A percentile compares a stretch with the other conserved stretches of the same genome.
phyloP scores from a whole-genome alignment of 805 yeast species.

The Schizosaccharomyces octosporus region DNA sequence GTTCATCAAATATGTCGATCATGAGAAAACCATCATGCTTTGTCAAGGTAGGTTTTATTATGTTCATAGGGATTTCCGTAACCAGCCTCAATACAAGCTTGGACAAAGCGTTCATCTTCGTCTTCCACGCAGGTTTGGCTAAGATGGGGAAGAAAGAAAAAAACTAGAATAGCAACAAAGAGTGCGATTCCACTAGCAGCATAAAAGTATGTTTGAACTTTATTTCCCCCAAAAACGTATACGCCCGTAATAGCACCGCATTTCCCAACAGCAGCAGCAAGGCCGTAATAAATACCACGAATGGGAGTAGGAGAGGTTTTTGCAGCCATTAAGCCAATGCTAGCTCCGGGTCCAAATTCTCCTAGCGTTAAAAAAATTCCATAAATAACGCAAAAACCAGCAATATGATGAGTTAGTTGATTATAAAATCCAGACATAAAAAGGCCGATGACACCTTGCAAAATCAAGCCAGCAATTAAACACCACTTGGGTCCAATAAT shows the following conservation, averaged over 20 bases:
- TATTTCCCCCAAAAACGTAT: constrained; percentile 31
- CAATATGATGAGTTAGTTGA: constrained; percentile 33
- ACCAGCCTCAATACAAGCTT: neutral
- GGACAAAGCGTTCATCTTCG: constrained; percentile 28
- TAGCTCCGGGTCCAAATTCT: constrained; percentile 78
- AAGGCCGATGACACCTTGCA: constrained; percentile 61
- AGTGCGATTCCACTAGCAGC: neutral
- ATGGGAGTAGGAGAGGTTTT: constrained; percentile 69
- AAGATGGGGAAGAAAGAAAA: constrained; percentile 53
- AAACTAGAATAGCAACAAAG: constrained; percentile 18
- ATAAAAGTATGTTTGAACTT: neutral
- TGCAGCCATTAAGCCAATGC: constrained; percentile 66
- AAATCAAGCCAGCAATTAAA: constrained; percentile 35
- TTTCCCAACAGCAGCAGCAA: constrained; percentile 80
- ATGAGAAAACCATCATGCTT: too few species aligned
- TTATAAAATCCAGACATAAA: constrained; percentile 55
- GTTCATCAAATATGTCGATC: too few species aligned
- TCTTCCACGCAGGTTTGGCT: constrained; percentile 60
- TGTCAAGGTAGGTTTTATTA: neutral
- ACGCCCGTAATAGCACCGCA: constrained; percentile 84
- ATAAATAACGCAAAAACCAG: constrained; percentile 59
- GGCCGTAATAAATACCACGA: constrained; percentile 75
- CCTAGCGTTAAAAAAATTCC: constrained; percentile 76
- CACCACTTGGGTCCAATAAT: constrained; percentile 79
- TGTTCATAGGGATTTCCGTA: neutral